Evolutionary conservation across 2,329 filamentous ascomycete genomes (phyloP).

Genomic region (Fusarium pilosicola): DNA sequence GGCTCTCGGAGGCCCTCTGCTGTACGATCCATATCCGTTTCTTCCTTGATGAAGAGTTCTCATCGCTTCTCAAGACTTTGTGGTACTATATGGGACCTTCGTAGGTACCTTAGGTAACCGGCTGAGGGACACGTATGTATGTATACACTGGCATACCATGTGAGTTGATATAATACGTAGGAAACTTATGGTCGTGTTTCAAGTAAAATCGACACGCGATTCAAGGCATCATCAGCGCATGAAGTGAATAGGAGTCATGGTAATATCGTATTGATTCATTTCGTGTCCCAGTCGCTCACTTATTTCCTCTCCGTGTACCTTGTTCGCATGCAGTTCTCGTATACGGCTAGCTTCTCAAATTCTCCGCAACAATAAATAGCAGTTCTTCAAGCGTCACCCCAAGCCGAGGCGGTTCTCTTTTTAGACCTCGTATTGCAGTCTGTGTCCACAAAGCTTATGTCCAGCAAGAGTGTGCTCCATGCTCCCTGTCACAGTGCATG

Average conservation of each 20-base stretch:
- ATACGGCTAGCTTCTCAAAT: constrained; percentile 11
- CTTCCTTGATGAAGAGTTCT: not conserved
- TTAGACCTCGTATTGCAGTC: constrained; percentile 37
- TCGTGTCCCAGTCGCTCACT: not conserved
- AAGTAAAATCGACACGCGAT: not conserved
- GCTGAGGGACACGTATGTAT: constrained; percentile 1
- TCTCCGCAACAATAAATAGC: constrained; percentile 12
- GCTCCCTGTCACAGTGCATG: constrained; percentile 7
- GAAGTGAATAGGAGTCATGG: not conserved
- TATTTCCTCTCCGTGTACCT: not conserved
- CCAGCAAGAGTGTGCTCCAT: constrained; percentile 10
- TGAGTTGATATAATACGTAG: not conserved
- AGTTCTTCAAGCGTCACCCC: not conserved
- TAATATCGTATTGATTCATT: not conserved
- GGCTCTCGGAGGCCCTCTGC: not conserved
- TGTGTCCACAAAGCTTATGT: constrained; percentile 23
- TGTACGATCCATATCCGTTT: not conserved
- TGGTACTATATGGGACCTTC: not conserved
- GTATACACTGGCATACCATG: not conserved
- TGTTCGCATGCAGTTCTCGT: not conserved
- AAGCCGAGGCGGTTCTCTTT: constrained; percentile 11
- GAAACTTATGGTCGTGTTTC: not conserved
- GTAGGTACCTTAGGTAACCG: not conserved
- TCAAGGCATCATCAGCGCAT: not conserved
- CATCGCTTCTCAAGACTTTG: not conserved